phyloP scores from a whole-genome alignment of 176 grass and related monocot species.

The Bromus sterilis region DNA sequence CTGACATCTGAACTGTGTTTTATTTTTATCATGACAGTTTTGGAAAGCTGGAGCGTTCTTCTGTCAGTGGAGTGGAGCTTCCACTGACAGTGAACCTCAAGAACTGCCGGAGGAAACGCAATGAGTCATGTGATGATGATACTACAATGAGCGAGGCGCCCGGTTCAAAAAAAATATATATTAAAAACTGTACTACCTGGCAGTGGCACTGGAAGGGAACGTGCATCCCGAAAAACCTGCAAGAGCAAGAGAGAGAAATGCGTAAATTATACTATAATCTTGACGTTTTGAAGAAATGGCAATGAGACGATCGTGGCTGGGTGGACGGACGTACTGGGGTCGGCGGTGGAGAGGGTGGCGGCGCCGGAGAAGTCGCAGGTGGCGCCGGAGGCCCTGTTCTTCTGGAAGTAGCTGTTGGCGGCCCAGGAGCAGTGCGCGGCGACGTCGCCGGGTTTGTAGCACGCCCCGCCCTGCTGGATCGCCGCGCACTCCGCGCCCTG shows the following conservation, averaged over 20 bases:
- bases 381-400: constrained; percentile 47
- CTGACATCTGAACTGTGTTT: too few relatives aligned
- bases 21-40: too few relatives aligned
- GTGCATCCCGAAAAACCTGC: constrained; percentile 66
- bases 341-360: constrained; percentile 51
- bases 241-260: too few relatives aligned
- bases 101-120: neutral
- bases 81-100: too few relatives aligned
- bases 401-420: constrained; percentile 85
- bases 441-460: constrained; percentile 70
- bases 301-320: too few relatives aligned
- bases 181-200: constrained; percentile 35
- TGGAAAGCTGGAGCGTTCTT: too few relatives aligned
- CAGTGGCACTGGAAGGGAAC: constrained; percentile 62
- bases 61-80: too few relatives aligned
- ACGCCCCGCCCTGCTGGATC: constrained; percentile 41
- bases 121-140: neutral
- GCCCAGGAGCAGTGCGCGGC: constrained; percentile 81
- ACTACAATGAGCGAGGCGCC: neutral
- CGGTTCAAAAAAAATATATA: too few relatives aligned
- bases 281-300: too few relatives aligned
- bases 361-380: constrained; percentile 70
- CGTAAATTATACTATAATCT: too few relatives aligned
- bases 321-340: constrained; percentile 82
- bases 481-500: constrained; percentile 62